Evolutionary conservation across 2,329 filamentous ascomycete genomes (phyloP), one percentile per base, ranked within the genome.

Genomic region (Penicillium expansum): DNA sequence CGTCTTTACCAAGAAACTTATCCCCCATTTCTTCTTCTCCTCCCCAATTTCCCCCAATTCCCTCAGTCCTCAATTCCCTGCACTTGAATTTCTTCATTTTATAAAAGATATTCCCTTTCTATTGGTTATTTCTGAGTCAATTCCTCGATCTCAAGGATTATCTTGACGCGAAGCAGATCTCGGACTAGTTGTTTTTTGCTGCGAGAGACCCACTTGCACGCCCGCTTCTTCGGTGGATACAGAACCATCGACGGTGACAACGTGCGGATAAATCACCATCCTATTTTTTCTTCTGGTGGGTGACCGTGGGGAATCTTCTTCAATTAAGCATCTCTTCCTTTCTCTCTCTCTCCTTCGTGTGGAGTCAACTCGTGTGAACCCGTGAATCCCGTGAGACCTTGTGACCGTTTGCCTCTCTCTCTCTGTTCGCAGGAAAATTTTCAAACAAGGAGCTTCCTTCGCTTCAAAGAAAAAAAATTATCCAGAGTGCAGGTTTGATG

Each of bases 201-300:
- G 61, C 63, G 62, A 57, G 55, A 73, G 72, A 74, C 72, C 72
- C 72, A 74, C 72, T 68, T 69, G 56, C 66, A 71, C 69, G 71
- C 69, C 62, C 68, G 68, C 69, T 69, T 71, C 67, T 61, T 63
- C 69, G 67, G 72, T 74, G 72, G 72, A 74, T 74, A 69, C 71
- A 71, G 64, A 69, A 69, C 68, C 69, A 70, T 71, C 66, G 64
- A 68, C 66, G 67, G 61, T 70, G 64, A 73, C 71, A 72, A 73
- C 72, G 71, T 74, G 72, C 72, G 71, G 72, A 73, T 74, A 74
- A 73, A 69, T 55, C 62, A 68, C 69, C 72, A 74, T 70, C 71
- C 68, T 65, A 68, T 66, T 70, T 63, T 68, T 52, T 32, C 20
- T 43, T 32, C 66, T 71, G 68, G 71, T 74, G 71, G 71, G 69